Base-by-base conservation (phyloP, 2,329 filamentous ascomycete genomes). In the Aplosporella prunicola region DNA sequence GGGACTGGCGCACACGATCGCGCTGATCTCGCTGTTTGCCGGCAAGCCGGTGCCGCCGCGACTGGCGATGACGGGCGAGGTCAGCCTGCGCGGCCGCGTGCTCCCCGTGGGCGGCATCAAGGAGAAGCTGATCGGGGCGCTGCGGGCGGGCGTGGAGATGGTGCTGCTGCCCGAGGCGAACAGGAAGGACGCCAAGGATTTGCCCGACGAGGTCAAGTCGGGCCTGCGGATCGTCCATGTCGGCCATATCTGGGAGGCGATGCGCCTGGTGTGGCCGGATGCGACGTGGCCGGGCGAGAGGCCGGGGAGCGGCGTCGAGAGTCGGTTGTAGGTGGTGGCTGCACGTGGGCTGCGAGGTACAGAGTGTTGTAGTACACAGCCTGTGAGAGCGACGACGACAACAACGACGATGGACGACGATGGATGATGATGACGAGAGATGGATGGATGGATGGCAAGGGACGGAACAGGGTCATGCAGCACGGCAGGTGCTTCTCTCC, bases 51-150 rank as follows among this genome's bases (percentile, higher is more conserved):
- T 98, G 4, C 85, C 89, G 26, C 85, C 89, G 1, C 87, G 83
- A 3, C 79, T 98, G 60, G 91, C 91, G 28, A 98, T 98, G 91
- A 98, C 91, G 0, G 78, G 78, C 7, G 78, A 82, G 52, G 64
- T 81, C 44, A 86, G 82, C 40, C 75, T 98, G 17, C 76, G 91
- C 27, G 91, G 91, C 15, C 78, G 87, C 46, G 82, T 98, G 40
- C 85, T 91, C 62, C 86, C 89, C 17, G 91, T 98, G 23, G 91
- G 91, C 36, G 91, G 91, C 13, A 96, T 98, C 66, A 95, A 96
- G 64, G 89, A 98, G 74, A 98, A 98, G 62, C 71, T 96, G 36
- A 96, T 98, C 55, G 91, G 91, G 15, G 91, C 91, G 7, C 69
- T 93, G 55, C 75, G 89, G 39, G 91, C 91, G 2, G 91, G 91